Conservation (phyloP, 164 flowering plant genomes). For the Umbilicus rupestris region DNA sequence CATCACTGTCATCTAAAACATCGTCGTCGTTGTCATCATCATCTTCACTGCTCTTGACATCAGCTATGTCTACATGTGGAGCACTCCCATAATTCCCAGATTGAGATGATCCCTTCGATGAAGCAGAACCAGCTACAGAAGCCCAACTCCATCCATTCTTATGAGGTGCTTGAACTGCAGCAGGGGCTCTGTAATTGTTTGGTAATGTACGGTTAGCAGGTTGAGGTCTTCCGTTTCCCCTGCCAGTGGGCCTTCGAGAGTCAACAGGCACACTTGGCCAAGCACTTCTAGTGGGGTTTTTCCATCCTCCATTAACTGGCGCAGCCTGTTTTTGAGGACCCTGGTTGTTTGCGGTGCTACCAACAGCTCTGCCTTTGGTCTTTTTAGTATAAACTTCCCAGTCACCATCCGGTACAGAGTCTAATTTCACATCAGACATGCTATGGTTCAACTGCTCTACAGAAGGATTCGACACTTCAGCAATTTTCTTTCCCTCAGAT, state of each 20-base stretch:
- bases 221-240: slow-evolving; percentile 36
- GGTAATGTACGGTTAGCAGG: slow-evolving; percentile 17
- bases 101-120: slow-evolving; percentile 12
- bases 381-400: slow-evolving; percentile 57
- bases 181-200: slow-evolving; percentile 20
- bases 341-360: slow-evolving; percentile 29
- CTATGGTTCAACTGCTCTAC: background rate
- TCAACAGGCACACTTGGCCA: slow-evolving; percentile 26
- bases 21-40: slow-evolving; percentile 27
- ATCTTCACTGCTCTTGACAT: slow-evolving; percentile 17
- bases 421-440: slow-evolving; percentile 11
- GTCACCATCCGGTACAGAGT: slow-evolving; percentile 35
- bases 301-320: slow-evolving; percentile 22
- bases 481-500: too few species aligned
- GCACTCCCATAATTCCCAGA: slow-evolving; percentile 1
- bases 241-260: slow-evolving; percentile 24
- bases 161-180: slow-evolving; percentile 43
- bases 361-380: slow-evolving; percentile 41
- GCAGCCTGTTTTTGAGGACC: slow-evolving; percentile 24
- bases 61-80: slow-evolving; percentile 4
- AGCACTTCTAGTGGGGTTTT: slow-evolving; percentile 24
- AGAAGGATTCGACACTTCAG: too few species aligned
- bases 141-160: slow-evolving; percentile 66
- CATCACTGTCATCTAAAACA: slow-evolving; percentile 36
- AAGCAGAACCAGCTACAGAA: slow-evolving; percentile 25